phyloP scores from a whole-genome alignment of 2,329 filamentous ascomycete species.

The Botrytis fabae region DNA sequence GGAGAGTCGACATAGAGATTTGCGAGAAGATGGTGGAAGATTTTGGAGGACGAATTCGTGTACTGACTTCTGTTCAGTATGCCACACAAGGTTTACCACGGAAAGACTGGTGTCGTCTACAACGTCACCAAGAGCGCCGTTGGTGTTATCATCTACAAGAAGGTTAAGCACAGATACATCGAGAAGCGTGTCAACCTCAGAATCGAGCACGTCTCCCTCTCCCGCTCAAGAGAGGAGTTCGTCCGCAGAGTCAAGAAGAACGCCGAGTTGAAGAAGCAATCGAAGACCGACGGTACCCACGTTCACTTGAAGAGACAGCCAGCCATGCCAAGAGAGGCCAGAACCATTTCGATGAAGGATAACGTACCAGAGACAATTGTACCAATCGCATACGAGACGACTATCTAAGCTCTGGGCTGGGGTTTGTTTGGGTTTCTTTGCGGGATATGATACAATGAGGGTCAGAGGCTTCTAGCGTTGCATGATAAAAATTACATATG shows the following conservation, averaged over 20 bases:
- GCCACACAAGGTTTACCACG: slow-evolving; percentile 99
- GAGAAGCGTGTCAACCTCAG: slow-evolving; percentile 99
- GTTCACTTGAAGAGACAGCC: slow-evolving; percentile 94
- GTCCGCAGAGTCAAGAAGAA: slow-evolving; percentile 95
- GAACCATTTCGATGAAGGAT: slow-evolving; percentile 76
- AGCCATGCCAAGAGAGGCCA: slow-evolving; percentile 73
- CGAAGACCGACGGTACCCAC: slow-evolving; percentile 83
- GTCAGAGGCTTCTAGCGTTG: slow-evolving; percentile 38
- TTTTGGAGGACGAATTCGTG: neutral
- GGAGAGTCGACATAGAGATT: neutral
- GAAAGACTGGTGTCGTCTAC: slow-evolving; percentile 97
- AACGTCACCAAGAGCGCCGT: slow-evolving; percentile 98
- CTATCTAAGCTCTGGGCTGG: slow-evolving; percentile 65
- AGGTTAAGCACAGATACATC: slow-evolving; percentile 98
- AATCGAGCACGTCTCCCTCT: slow-evolving; percentile 93
- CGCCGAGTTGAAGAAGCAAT: slow-evolving; percentile 87
- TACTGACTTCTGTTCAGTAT: slow-evolving; percentile 53
- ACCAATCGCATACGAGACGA: slow-evolving; percentile 95
- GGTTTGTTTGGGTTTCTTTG: slow-evolving; percentile 41
- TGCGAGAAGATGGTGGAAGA: neutral
- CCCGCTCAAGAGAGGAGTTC: slow-evolving; percentile 96
- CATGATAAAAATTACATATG: slow-evolving; percentile 39
- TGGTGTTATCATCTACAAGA: slow-evolving; percentile 99
- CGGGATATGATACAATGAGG: slow-evolving; percentile 36
- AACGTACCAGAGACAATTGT: slow-evolving; percentile 88